phyloP scores from a whole-genome alignment of 208 protist species.

The Trypanosoma cruzi region DNA sequence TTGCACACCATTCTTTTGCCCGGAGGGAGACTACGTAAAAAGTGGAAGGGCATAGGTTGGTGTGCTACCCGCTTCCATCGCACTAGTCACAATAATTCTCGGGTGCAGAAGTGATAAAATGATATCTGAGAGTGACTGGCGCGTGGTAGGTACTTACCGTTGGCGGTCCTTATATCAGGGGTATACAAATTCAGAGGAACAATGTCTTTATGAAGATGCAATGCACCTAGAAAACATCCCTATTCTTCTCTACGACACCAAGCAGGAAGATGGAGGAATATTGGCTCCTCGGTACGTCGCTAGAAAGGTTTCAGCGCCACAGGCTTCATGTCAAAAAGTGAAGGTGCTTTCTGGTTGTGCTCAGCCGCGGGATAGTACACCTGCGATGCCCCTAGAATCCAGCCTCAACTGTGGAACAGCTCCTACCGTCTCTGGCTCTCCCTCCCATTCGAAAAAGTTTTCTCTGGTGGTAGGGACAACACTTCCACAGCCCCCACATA shows the following conservation, averaged over 20 bases:
- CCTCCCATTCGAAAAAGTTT: slow-evolving; percentile 16
- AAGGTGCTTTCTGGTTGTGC: slow-evolving; percentile 60
- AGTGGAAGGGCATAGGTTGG: slow-evolving; percentile 4
- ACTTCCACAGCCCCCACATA: slow-evolving; percentile 41
- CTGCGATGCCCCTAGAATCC: slow-evolving; percentile 18
- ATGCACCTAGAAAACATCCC: slow-evolving; percentile 15
- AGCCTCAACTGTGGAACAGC: slow-evolving; percentile 40
- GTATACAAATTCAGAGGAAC: slow-evolving; percentile 5
- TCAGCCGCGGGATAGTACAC: slow-evolving; percentile 18
- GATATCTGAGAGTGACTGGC: slow-evolving; percentile 32
- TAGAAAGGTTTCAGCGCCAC: slow-evolving; percentile 44
- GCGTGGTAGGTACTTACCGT: slow-evolving; percentile 41
- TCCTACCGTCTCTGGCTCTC: slow-evolving; percentile 2
- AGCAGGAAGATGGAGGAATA: slow-evolving; percentile 30
- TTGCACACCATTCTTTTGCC: slow-evolving; percentile 20
- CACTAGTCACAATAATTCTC: background rate
- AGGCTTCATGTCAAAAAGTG: slow-evolving; percentile 36
- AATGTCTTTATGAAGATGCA: background rate
- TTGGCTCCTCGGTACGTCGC: slow-evolving; percentile 58
- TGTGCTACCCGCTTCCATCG: background rate
- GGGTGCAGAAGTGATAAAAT: slow-evolving; percentile 3
- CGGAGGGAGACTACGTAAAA: too few relatives aligned
- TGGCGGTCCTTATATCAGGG: slow-evolving; percentile 39
- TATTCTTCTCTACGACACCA: slow-evolving; percentile 44
- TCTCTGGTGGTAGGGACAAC: slow-evolving; percentile 50